Evolutionary conservation across 257 asterid genomes (phyloP).

Genomic region (Prunella vulgaris): DNA sequence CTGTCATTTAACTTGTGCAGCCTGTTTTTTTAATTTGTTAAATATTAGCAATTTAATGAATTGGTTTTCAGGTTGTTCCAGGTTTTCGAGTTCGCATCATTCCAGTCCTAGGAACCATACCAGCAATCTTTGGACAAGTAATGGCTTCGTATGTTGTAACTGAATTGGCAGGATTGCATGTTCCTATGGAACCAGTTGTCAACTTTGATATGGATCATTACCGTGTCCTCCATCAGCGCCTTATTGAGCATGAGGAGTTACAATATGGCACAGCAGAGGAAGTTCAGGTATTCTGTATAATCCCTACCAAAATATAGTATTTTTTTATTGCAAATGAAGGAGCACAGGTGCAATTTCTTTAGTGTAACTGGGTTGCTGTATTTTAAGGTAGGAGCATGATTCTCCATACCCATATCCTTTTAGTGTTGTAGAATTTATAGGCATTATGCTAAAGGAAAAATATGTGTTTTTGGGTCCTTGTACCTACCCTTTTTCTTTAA

Average conservation of each 20-base stretch:
- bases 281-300: conserved; percentile 58
- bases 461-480: background rate
- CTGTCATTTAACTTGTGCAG: background rate
- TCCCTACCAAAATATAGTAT: background rate
- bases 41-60: conserved; percentile 11
- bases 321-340: conserved; percentile 1
- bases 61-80: conserved; percentile 74
- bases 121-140: conserved; percentile 95
- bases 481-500: background rate
- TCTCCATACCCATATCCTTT: background rate
- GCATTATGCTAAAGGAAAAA: background rate
- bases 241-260: conserved; percentile 89
- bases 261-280: conserved; percentile 70
- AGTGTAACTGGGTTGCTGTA: conserved; percentile 5
- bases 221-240: conserved; percentile 78
- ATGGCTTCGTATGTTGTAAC: conserved; percentile 92
- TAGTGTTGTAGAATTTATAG: background rate
- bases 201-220: conserved; percentile 84
- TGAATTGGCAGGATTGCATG: conserved; percentile 71
- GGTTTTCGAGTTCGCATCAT: conserved; percentile 96
- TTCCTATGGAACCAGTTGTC: conserved; percentile 85
- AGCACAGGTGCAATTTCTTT: background rate
- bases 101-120: conserved; percentile 96
- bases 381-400: background rate
- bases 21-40: conserved; percentile 3